phyloP scores from a whole-genome alignment of 345 rosid species.

The Schrenkiella parvula region DNA sequence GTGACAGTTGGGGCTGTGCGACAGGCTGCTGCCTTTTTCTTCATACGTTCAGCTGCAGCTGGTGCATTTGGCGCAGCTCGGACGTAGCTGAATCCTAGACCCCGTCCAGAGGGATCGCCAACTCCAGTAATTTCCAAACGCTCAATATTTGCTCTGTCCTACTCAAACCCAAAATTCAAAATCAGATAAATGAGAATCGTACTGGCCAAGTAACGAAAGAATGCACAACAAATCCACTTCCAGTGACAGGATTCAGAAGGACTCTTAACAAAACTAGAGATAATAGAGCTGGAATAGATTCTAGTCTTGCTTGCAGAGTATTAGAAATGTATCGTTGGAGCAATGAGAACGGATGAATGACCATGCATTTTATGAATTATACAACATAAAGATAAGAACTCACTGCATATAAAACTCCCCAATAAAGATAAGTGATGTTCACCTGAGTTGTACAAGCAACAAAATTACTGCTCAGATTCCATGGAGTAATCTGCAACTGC shows the following conservation, averaged over 20 bases:
- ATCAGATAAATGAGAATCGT: slow-evolving; percentile 2
- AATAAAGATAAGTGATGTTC: slow-evolving; percentile 13
- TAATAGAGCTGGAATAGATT: slow-evolving; percentile 8
- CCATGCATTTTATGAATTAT: not conserved
- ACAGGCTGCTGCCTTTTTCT: slow-evolving; percentile 77
- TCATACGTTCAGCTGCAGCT: slow-evolving; percentile 60
- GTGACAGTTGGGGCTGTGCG: slow-evolving; percentile 89
- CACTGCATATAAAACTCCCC: slow-evolving; percentile 6
- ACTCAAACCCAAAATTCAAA: slow-evolving; percentile 32
- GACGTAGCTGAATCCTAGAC: slow-evolving; percentile 95
- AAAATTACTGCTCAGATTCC: slow-evolving; percentile 93
- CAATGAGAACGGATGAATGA: not conserved
- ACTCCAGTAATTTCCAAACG: slow-evolving; percentile 98
- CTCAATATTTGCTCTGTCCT: slow-evolving; percentile 95
- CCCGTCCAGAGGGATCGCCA: slow-evolving; percentile 97
- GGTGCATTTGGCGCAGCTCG: slow-evolving; percentile 86
- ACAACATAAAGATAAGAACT: not conserved
- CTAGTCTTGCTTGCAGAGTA: slow-evolving; percentile 2
- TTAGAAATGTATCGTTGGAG: not conserved
- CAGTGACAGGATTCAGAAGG: not conserved
- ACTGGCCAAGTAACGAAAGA: not conserved
- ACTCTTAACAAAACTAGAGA: slow-evolving; percentile 3
- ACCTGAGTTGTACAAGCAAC: slow-evolving; percentile 96
- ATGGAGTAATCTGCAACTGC: slow-evolving; percentile 91
- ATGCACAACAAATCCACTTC: slow-evolving; percentile 3